Conservation (phyloP, 345 rosid genomes). For the Gossypium raimondii region DNA sequence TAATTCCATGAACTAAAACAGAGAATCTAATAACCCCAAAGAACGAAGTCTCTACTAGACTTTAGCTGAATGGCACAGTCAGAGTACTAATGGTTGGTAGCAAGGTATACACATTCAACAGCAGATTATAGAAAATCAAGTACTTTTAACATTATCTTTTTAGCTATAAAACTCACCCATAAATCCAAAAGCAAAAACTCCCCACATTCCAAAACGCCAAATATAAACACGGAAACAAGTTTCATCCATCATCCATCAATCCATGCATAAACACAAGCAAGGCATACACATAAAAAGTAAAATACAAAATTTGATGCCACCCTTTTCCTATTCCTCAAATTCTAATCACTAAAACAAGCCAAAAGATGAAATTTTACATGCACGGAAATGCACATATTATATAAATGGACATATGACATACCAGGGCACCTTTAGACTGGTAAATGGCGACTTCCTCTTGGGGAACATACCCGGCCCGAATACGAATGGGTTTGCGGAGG, state of each 20-base stretch:
- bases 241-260: not conserved
- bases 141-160: not conserved
- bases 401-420: conserved; percentile 24
- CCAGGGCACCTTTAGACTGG: conserved; percentile 85
- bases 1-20: not conserved
- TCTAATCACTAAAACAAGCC: not conserved
- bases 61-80: not conserved
- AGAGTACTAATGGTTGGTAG: not conserved
- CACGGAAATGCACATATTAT: not conserved
- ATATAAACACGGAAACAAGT: not conserved
- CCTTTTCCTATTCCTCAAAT: not conserved
- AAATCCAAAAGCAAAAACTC: not conserved
- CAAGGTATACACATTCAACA: not conserved
- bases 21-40: not conserved
- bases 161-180: not conserved
- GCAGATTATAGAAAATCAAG: not conserved
- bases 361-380: not conserved
- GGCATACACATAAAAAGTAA: not conserved
- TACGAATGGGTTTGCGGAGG: conserved; percentile 71
- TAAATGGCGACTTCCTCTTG: conserved; percentile 90
- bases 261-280: not conserved
- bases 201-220: too few relatives aligned
- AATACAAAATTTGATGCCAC: not conserved
- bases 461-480: conserved; percentile 84
- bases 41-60: not conserved